Evolutionary conservation across 768 basidiomycete species (phyloP).

Genomic region (Leccinellum rugosiceps): DNA sequence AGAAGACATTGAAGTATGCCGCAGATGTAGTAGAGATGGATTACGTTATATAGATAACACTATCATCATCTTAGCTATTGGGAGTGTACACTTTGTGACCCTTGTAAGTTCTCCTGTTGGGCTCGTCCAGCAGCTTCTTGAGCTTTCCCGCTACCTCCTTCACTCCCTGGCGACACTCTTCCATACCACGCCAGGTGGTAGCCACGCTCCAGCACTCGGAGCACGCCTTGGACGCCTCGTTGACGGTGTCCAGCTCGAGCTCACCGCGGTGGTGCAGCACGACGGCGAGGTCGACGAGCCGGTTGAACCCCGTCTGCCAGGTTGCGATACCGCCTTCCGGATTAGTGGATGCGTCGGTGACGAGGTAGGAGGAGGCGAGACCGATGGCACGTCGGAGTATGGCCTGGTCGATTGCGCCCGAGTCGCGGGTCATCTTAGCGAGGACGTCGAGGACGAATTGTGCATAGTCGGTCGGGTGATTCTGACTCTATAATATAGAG

Average conservation of each 20-base stretch:
- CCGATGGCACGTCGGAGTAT: slow-evolving; percentile 61
- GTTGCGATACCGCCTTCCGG: slow-evolving; percentile 51
- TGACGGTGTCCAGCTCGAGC: slow-evolving; percentile 74
- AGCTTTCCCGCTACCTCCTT: slow-evolving; percentile 59
- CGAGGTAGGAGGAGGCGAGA: slow-evolving; percentile 73
- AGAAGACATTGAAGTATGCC: not conserved
- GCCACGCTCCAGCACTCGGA: slow-evolving; percentile 81
- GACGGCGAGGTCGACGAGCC: slow-evolving; percentile 68
- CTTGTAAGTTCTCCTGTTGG: slow-evolving; percentile 29
- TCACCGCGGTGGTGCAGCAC: slow-evolving; percentile 66
- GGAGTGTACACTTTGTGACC: slow-evolving; percentile 34
- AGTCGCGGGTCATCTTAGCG: slow-evolving; percentile 45
- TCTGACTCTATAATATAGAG: slow-evolving; percentile 27
- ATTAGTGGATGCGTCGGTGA: slow-evolving; percentile 69
- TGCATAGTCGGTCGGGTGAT: slow-evolving; percentile 55
- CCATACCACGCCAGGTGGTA: slow-evolving; percentile 65
- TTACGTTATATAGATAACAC: slow-evolving; percentile 9
- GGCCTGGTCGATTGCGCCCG: slow-evolving; percentile 54
- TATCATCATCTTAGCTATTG: slow-evolving; percentile 16
- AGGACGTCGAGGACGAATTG: slow-evolving; percentile 57
- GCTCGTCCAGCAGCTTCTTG: slow-evolving; percentile 43
- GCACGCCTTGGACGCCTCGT: slow-evolving; percentile 56
- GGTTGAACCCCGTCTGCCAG: slow-evolving; percentile 67
- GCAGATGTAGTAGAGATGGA: not conserved
- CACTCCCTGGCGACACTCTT: slow-evolving; percentile 61